A percentile compares a stretch with the other conserved stretches of the same genome.
These are phyloP conservation scores for Aciculosporium take DNA, from an alignment of 2,329 filamentous ascomycete genomes.

Conservation along the genomic window DNA sequence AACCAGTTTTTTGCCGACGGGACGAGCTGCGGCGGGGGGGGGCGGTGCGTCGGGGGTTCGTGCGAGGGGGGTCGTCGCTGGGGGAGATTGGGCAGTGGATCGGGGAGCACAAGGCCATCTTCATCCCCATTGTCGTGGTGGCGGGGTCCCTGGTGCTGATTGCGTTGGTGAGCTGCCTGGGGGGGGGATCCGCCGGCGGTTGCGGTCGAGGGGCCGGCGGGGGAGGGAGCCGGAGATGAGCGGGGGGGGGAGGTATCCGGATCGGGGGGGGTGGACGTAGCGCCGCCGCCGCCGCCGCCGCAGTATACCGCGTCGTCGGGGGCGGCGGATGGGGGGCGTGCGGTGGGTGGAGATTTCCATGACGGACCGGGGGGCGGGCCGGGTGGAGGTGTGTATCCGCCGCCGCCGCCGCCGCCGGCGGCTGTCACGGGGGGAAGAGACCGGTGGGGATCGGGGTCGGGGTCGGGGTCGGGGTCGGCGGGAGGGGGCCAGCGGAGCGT, in stretches of 20 bases:
- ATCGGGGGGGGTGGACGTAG: conserved; percentile 3
- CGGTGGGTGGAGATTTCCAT: too few species aligned
- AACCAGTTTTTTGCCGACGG: conserved; percentile 92
- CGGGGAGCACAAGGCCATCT: conserved; percentile 58
- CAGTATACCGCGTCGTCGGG: not conserved
- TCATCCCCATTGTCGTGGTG: conserved; percentile 60
- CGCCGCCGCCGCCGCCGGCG: not conserved
- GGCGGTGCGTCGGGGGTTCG: conserved; percentile 61
- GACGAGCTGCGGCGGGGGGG: conserved; percentile 68
- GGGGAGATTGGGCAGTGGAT: conserved; percentile 68
- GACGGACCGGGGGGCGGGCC: too few species aligned
- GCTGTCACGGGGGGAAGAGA: not conserved
- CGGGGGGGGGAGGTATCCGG: too few species aligned
- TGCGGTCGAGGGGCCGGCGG: too few species aligned
- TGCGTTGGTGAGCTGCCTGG: conserved; percentile 52
- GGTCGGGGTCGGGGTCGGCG: too few species aligned
- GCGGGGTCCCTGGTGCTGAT: conserved; percentile 62
- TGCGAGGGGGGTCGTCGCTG: conserved; percentile 58
- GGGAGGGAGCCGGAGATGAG: not conserved
- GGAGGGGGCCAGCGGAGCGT: not conserved
- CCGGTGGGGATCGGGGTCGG: not conserved
- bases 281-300: conserved; percentile 4
- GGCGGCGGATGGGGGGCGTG: too few species aligned
- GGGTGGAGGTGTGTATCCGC: not conserved
- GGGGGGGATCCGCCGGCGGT: conserved; percentile 26